Evolutionary conservation across 345 rosid genomes (phyloP), one percentile per base, ranked within the genome.

Genomic region (Turnera subulata): DNA sequence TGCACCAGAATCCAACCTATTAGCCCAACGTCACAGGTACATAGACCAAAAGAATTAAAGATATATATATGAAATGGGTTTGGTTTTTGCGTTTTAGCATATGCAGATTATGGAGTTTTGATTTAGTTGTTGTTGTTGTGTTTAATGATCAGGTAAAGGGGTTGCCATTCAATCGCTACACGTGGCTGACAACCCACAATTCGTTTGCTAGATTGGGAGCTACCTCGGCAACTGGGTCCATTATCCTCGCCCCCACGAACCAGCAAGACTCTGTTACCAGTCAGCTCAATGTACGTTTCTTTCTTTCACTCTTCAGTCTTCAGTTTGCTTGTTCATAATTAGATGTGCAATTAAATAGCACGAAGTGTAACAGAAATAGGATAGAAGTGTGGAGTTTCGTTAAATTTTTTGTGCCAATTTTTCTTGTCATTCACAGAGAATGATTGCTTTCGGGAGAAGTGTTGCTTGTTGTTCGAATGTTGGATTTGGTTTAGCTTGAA

Each of bases 101-200:
- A 3, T 18, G 22, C 11, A 11, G 16, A 20, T 9, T 9, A 10
- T 6, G 12, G 26, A 45, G 5, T 23, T 2, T 29, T 35, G 15
- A 17, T 24, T 19, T 29, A 17, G n/a, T 42, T 32, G 18, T 16
- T 18, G 2, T 32, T 46, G 50, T 17, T 25, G 25, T 29, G 46
- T 25, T 26, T 13, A n/a, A n/a, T n/a, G 22, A 39, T 50, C 19
- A 58, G 64, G 70, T 51, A 10, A 65, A 58, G 6, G 70, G 64
- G 1, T 59, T 82, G 73, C 84, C 85, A 14, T 84, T 78, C 73
- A 84, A 76, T 52, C 70, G 59, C 55, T 82, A 82, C 51, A 71
- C 84, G 13, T 84, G 80, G 72, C 68, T 82, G 57, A 68, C 78
- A 37, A 82, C 84, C 10, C 91, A 84, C 63, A 82, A 84, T 66